Conservation (phyloP, 306 rosid genomes). For the Sindora glabra region DNA sequence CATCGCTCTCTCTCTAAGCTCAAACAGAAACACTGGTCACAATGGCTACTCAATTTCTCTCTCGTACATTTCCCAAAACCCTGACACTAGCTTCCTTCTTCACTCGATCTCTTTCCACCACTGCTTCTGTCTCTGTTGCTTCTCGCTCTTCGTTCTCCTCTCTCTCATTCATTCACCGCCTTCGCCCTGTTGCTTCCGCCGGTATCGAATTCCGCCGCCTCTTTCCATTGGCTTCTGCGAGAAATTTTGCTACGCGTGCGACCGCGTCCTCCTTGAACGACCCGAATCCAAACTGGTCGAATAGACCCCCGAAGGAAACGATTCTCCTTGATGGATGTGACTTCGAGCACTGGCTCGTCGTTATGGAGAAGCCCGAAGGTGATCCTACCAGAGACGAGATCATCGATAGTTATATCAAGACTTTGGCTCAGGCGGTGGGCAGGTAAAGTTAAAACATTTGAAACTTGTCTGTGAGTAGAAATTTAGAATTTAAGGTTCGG, state of each 20-base stretch:
- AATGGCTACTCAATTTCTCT: constrained; percentile 61
- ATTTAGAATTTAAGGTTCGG: too few relatives aligned
- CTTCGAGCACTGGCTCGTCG: constrained; percentile 96
- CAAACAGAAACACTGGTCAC: not conserved
- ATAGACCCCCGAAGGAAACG: constrained; percentile 90
- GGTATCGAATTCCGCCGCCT: constrained; percentile 3
- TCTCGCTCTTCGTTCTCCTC: constrained; percentile 25
- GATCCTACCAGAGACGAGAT: constrained; percentile 67
- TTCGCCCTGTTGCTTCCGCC: constrained; percentile 54
- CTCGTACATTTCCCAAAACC: constrained; percentile 48
- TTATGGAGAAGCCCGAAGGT: constrained; percentile 81
- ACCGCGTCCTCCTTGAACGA: constrained; percentile 82
- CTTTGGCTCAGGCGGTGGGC: constrained; percentile 57
- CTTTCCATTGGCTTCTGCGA: constrained; percentile 9
- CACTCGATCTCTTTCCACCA: constrained; percentile 29
- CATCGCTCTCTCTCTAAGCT: not conserved
- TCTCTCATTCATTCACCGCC: constrained; percentile 41
- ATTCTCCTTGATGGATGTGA: constrained; percentile 93
- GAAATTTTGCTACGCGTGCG: constrained; percentile 60
- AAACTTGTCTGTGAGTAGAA: too few relatives aligned
- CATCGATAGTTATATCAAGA: constrained; percentile 71
- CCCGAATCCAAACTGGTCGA: constrained; percentile 91
- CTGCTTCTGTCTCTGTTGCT: not conserved
- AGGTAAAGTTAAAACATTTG: too few relatives aligned
- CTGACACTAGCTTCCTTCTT: constrained; percentile 28